A percentile compares a stretch with the other conserved stretches of the same genome.
Evolutionary conservation across 768 basidiomycete species (phyloP).

Genomic region (Mycena vulgaris): DNA sequence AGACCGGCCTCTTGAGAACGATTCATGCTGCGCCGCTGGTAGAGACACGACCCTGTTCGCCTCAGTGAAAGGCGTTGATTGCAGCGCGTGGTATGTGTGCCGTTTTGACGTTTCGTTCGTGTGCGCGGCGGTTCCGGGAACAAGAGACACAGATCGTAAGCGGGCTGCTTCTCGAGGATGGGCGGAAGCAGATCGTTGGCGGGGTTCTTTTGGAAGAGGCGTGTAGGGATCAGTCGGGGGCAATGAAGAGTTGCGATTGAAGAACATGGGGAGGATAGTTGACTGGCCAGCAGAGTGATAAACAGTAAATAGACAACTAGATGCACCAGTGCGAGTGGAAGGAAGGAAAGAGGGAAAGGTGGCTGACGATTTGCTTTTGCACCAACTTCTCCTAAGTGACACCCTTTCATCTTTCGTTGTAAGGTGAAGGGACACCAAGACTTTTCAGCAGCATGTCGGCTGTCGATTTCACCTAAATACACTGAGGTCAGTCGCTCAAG

Average conservation of each 20-base stretch:
- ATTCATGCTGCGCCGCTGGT: conserved; percentile 13
- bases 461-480: too few species aligned
- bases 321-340: conserved; percentile 9
- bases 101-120: conserved; percentile 42
- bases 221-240: conserved; percentile 29
- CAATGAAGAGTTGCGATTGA: conserved; percentile 21
- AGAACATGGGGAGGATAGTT: conserved; percentile 23
- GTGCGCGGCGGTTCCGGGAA: conserved; percentile 13
- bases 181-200: conserved; percentile 14
- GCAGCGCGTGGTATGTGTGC: conserved; percentile 29
- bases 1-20: conserved; percentile 21
- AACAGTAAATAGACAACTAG: neutral
- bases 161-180: neutral
- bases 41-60: conserved; percentile 26
- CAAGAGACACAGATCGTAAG: conserved; percentile 23
- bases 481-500: too few species aligned
- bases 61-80: neutral
- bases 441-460: too few species aligned
- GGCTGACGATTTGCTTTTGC: conserved; percentile 1
- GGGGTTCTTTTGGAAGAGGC: conserved; percentile 26
- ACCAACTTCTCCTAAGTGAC: too few species aligned
- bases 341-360: conserved; percentile 1
- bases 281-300: conserved; percentile 24
- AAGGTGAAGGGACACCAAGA: too few species aligned
- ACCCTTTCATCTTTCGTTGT: too few species aligned